Evolutionary conservation across 1,284 basidiomycete genomes (phyloP), one percentile per base, ranked within the genome.

Genomic region (Schizophyllum amplum): DNA sequence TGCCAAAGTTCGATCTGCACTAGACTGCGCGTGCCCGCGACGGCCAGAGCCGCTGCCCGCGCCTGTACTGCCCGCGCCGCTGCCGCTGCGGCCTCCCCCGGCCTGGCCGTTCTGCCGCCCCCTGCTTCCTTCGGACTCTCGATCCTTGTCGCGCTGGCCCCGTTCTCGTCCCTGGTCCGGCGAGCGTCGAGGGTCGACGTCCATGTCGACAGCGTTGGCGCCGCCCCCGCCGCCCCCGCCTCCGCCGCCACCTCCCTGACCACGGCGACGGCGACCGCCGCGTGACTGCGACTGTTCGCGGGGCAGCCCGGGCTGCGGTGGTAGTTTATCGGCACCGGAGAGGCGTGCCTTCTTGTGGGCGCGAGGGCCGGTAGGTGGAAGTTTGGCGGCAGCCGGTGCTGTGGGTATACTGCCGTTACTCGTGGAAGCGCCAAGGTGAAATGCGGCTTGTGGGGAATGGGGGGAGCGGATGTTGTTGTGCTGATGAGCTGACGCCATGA

Each of bases 301-400:
- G 48, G 48, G 15, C 21, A 24, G 11, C 4, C 48, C 48, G 48
- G 24, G 13, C 48, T 50, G 48, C 48, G 66, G 25, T 68, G 46
- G 21, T 65, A 67, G n/a, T 64, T 62, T 57, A 71, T 66, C 21
- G 80, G 75, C 52, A 27, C 86, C 84, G 7, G 83, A 81, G 5
- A 89, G 71, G 11, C 87, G 82, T 17, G 82, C 82, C 65, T 86
- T 87, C 74, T 90, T 90, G 69, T 87, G 77, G 20, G 86, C 86
- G 53, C 88, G 80, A 2, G 88, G 88, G 17, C 81, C 88, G 4
- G 87, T 91, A 0, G 89, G 88, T 9, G 81, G 82, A 3, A 73
- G 74, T 67, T 83, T 87, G n/a, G 71, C 67, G 26, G 70, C 60
- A 17, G 74, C 71, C 63, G 65, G 22, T 21, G 60, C 47, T 62